Conservation (phyloP, 2,329 filamentous ascomycete genomes). For the Neonectria faginata region DNA sequence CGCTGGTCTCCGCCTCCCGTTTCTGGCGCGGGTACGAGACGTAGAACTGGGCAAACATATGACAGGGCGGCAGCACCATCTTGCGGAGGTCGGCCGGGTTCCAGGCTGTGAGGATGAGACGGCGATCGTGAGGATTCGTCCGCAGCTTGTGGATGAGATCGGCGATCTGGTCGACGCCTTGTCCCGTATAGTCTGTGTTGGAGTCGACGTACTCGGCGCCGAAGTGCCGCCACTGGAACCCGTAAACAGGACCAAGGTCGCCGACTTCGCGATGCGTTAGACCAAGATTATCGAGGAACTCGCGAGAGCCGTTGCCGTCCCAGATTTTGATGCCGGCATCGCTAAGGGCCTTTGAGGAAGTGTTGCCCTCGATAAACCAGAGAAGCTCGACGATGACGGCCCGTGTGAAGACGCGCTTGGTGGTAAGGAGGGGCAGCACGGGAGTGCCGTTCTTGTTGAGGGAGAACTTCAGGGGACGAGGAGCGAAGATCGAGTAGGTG, state of each 20-base stretch:
- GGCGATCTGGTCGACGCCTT: conserved; percentile 93
- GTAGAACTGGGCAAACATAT: conserved; percentile 98
- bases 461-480: conserved; percentile 85
- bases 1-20: conserved; percentile 32
- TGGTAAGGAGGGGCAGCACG: conserved; percentile 92
- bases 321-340: conserved; percentile 93
- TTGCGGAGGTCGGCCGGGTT: conserved; percentile 86
- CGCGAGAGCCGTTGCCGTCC: conserved; percentile 95
- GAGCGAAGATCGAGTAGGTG: conserved; percentile 89
- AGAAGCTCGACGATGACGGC: conserved; percentile 93
- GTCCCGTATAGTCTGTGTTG: conserved; percentile 82
- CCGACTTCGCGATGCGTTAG: conserved; percentile 84
- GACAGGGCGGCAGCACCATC: conserved; percentile 94
- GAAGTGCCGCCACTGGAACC: conserved; percentile 99
- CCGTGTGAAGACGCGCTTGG: conserved; percentile 93
- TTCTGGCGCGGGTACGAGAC: conserved; percentile 74
- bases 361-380: conserved; percentile 92
- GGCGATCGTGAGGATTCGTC: conserved; percentile 85
- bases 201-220: conserved; percentile 88
- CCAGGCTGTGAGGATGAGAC: conserved; percentile 94
- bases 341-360: conserved; percentile 80
- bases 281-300: conserved; percentile 88
- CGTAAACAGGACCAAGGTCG: conserved; percentile 95
- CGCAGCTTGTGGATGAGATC: conserved; percentile 90
- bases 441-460: conserved; percentile 73